Evolutionary conservation across 305 asterid species (phyloP).

Genomic region (Plantago coronopus): DNA sequence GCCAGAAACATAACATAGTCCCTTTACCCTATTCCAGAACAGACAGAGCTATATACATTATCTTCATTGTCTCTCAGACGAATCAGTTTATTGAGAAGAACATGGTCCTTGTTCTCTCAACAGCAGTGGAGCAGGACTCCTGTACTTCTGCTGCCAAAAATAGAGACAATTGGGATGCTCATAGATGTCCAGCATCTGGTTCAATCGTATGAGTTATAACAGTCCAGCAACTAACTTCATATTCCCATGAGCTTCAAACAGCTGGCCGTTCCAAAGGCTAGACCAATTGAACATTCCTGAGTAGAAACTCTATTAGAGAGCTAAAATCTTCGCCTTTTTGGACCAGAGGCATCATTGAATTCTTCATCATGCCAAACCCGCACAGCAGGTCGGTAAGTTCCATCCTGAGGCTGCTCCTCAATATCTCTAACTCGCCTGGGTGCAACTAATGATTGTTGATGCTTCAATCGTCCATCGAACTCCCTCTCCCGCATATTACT

Average conservation of each 20-base stretch:
- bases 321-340: conserved; percentile 75
- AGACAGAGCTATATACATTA: background rate
- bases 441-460: conserved; percentile 36
- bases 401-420: conserved; percentile 61
- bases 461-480: conserved; percentile 62
- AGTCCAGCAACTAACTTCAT: background rate
- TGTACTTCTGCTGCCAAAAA: background rate
- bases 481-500: conserved; percentile 59
- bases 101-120: background rate
- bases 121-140: background rate
- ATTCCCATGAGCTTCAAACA: background rate
- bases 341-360: conserved; percentile 45
- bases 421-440: conserved; percentile 50
- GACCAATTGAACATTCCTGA: background rate
- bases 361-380: conserved; percentile 73
- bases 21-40: too few species aligned
- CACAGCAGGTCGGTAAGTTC: conserved; percentile 45
- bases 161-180: background rate
- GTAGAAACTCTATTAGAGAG: background rate
- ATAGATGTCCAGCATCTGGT: background rate
- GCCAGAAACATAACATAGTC: background rate
- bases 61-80: background rate
- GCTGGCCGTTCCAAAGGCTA: background rate
- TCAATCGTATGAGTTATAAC: background rate
- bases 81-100: conserved; percentile 3